Evolutionary conservation across 2,329 filamentous ascomycete genomes (phyloP).

Genomic region (Aspergillus hiratsukae): DNA sequence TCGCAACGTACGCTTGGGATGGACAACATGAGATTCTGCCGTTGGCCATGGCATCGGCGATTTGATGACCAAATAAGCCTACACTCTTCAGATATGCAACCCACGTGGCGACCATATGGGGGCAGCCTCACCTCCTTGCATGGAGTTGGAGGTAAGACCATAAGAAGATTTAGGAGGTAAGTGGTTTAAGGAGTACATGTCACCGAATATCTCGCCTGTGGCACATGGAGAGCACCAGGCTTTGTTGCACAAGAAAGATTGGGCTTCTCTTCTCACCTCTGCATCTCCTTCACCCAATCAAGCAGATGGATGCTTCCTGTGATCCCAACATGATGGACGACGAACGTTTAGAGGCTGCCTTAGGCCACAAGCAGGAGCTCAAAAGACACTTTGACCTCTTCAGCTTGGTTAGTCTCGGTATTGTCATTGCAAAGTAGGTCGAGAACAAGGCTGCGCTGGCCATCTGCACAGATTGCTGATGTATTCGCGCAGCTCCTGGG

Average conservation of each 20-base stretch:
- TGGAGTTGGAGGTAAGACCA: background rate
- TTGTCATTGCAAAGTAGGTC: constrained; percentile 46
- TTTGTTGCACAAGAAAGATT: background rate
- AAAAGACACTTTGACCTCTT: constrained; percentile 55
- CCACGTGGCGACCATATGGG: constrained; percentile 24
- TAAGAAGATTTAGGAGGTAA: background rate
- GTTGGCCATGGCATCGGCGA: background rate
- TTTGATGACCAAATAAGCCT: background rate
- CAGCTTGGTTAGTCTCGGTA: constrained; percentile 52
- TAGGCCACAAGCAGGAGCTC: constrained; percentile 57
- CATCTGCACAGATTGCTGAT: background rate
- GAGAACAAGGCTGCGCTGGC: background rate
- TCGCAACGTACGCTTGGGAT: background rate
- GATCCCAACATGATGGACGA: constrained; percentile 14
- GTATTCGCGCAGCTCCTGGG: constrained; percentile 51
- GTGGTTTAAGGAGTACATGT: background rate
- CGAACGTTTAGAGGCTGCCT: constrained; percentile 22
- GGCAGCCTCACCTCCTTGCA: constrained; percentile 12
- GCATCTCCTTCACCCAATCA: background rate
- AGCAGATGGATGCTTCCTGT: background rate
- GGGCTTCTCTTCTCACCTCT: background rate
- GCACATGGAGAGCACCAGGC: background rate
- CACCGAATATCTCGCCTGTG: background rate
- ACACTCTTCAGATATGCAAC: background rate
- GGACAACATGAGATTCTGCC: background rate